Evolutionary conservation across 805 yeast species (phyloP).

Genomic region (Teunomyces stri): DNA sequence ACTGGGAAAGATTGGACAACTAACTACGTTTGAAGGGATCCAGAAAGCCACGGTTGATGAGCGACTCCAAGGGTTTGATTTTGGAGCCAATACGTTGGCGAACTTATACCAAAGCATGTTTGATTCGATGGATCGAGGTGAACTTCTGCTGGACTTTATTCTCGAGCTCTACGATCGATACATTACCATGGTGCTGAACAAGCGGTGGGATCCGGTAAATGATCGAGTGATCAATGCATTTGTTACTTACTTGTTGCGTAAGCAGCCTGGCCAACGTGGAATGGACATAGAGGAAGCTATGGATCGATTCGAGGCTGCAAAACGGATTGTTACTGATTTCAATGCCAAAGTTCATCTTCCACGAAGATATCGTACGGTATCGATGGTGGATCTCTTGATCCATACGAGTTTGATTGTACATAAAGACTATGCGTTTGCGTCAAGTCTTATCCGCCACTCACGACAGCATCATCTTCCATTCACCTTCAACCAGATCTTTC

Average conservation of each 20-base stretch:
- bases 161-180: conserved; percentile 21
- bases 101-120: conserved; percentile 25
- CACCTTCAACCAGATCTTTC: conserved; percentile 38
- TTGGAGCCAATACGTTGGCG: conserved; percentile 19
- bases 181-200: conserved; percentile 5
- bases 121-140: conserved; percentile 12
- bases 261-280: conserved; percentile 8
- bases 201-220: neutral
- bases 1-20: conserved; percentile 13
- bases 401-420: conserved; percentile 29
- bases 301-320: conserved; percentile 22
- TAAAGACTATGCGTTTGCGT: conserved; percentile 33
- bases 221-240: conserved; percentile 11
- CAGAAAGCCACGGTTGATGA: conserved; percentile 33
- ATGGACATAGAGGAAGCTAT: conserved; percentile 14
- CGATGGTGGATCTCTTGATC: conserved; percentile 30
- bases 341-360: conserved; percentile 12
- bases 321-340: conserved; percentile 24
- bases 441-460: conserved; percentile 24
- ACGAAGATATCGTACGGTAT: conserved; percentile 17
- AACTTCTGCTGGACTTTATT: conserved; percentile 17
- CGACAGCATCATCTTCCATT: conserved; percentile 28
- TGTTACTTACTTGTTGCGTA: conserved; percentile 7
- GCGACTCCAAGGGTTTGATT: conserved; percentile 18
- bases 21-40: conserved; percentile 14